These are phyloP conservation scores for Termitomyces sp. DNA, from an alignment of 768 basidiomycete species.

Conservation along the genomic window DNA sequence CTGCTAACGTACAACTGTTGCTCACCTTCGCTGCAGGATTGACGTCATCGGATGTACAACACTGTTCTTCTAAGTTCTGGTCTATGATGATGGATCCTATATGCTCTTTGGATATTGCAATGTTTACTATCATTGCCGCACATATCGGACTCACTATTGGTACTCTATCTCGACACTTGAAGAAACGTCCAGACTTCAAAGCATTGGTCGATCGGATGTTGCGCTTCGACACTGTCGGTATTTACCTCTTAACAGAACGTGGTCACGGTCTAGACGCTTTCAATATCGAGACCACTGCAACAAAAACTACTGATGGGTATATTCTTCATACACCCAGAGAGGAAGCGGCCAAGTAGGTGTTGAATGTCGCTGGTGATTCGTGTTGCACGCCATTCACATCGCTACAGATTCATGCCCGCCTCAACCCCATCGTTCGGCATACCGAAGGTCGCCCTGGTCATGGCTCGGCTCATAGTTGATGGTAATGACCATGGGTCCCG, in stretches of 20 bases:
- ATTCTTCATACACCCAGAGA: constrained; percentile 53
- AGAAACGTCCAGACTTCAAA: constrained; percentile 44
- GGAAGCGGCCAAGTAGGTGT: constrained; percentile 54
- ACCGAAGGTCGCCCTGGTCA: constrained; percentile 54
- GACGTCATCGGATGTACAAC: constrained; percentile 43
- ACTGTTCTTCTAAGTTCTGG: constrained; percentile 50
- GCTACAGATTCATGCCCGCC: constrained; percentile 54
- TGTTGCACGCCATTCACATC: constrained; percentile 6
- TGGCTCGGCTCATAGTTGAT: constrained; percentile 52
- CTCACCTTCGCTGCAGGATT: constrained; percentile 28
- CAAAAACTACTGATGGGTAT: constrained; percentile 44
- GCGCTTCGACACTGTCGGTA: constrained; percentile 49
- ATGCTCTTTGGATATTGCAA: constrained; percentile 45
- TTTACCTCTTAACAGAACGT: constrained; percentile 52
- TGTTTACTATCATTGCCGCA: constrained; percentile 49
- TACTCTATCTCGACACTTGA: constrained; percentile 47
- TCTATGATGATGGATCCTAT: constrained; percentile 52
- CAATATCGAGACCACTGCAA: constrained; percentile 62
- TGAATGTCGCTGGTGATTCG: not conserved
- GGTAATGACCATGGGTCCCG: constrained; percentile 47
- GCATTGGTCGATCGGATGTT: constrained; percentile 48
- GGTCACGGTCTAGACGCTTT: constrained; percentile 60
- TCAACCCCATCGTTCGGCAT: constrained; percentile 50
- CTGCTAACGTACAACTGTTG: not conserved
- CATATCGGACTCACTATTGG: constrained; percentile 54